Percentiles rank a stretch among this genome's conserved stretches.
Conservation (phyloP, 2,329 filamentous ascomycete species). For the Alternaria sp. region DNA sequence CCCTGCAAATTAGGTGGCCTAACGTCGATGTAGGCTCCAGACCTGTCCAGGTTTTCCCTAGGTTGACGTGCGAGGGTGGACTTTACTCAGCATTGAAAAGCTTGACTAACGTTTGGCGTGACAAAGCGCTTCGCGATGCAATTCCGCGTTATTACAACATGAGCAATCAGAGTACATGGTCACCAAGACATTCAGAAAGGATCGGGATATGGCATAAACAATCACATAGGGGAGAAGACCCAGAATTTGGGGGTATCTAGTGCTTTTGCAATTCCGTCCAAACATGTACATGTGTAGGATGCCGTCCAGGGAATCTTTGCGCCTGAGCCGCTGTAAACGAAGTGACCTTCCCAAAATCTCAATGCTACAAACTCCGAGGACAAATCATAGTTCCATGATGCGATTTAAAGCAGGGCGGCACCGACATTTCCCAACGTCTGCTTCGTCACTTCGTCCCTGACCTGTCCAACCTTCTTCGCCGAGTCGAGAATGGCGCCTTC, state of each 20-base stretch:
- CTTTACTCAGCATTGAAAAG: constrained; percentile 41
- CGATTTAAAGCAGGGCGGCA: constrained; percentile 30
- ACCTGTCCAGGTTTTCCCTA: no score
- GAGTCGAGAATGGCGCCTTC: constrained; percentile 58
- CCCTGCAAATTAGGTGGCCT: no score
- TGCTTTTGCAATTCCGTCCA: not conserved
- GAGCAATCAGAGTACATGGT: not conserved
- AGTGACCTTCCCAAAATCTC: not conserved
- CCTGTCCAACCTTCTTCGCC: constrained; percentile 55
- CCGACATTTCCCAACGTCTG: constrained; percentile 48
- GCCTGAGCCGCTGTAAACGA: not conserved
- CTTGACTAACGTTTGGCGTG: constrained; percentile 26
- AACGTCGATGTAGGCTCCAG: no score
- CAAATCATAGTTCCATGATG: not conserved
- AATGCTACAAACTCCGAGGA: not conserved
- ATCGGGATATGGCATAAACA: not conserved
- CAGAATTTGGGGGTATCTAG: constrained; percentile 20
- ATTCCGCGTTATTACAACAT: not conserved
- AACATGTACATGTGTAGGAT: not conserved
- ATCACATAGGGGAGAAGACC: not conserved
- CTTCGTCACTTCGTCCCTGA: constrained; percentile 56
- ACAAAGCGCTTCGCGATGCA: constrained; percentile 6
- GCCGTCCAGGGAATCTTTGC: not conserved
- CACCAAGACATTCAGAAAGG: not conserved
- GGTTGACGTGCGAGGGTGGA: no score